Base-by-base conservation (phyloP, 2,329 filamentous ascomycete genomes). In the Leptodontidium sp. region DNA sequence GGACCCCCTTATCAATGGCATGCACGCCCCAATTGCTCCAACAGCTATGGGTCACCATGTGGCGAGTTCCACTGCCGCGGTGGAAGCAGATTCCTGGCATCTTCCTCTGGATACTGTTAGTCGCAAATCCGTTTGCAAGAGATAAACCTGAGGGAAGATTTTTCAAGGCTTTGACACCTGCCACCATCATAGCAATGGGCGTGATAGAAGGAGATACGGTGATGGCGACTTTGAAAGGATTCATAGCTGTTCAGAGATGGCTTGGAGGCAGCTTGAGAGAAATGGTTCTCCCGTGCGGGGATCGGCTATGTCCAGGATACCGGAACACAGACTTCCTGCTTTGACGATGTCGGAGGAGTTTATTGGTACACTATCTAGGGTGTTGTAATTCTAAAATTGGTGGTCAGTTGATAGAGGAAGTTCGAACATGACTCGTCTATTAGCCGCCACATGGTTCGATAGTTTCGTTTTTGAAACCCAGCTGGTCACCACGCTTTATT, bases 71-170 rank as follows among this genome's bases (percentile, higher is more conserved):
- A 9, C 63, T 79, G 4, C 72, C 69, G 17, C 64, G 71, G 3
- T 80, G 78, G 78, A 79, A 78, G 64, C 59, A 65, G 21, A 75
- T 75, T 2, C 78, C 77, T 0, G 78, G 77, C 2, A 73, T 78
- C 1, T 79, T 78, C 61, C 68, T 78, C 26, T 79, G 77, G 77
- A 66, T 79, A 38, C 68, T 79, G 65, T 61, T 78, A 38, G 72
- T 76, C 21, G 73, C 73, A 5, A 72, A 70, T 29, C 75, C 77
- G 12, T 77, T 71, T 21, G 71, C 75, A 6, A 70, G 70, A 29
- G 65, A 72, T 53, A 75, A 73, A 52, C 65, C 72, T 26, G 72
- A 76, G 65, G 77, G 73, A 3, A 73, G 75, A 45, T 79, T 77
- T 53, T 67, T 79, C 53, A 75, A 78, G 64, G 73, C 76, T 52